phyloP scores from a whole-genome alignment of 768 basidiomycete species.

The Leccinum broughii region DNA sequence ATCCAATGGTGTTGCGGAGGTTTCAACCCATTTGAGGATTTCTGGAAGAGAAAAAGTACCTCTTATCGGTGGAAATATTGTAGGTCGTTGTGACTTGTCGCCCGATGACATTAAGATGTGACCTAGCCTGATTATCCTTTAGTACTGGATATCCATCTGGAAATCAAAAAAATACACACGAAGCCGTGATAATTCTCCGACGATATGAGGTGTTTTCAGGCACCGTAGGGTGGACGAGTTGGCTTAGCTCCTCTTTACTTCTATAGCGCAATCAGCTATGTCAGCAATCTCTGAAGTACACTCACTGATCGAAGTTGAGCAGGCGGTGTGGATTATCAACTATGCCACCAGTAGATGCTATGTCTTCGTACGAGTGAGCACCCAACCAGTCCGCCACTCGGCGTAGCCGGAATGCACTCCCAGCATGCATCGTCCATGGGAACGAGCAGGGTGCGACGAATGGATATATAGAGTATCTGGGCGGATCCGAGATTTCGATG shows the following conservation, averaged over 20 bases:
- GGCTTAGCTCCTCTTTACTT: slow-evolving; percentile 15
- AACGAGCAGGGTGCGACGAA: slow-evolving; percentile 52
- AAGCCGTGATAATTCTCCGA: slow-evolving; percentile 37
- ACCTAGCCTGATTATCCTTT: slow-evolving; percentile 46
- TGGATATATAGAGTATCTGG: slow-evolving; percentile 66
- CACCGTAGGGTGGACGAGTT: slow-evolving; percentile 10
- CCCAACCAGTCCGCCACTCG: slow-evolving; percentile 63
- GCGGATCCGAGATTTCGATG: slow-evolving; percentile 32
- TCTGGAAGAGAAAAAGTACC: slow-evolving; percentile 42
- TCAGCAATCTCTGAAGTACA: not conserved
- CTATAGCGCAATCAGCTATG: slow-evolving; percentile 19
- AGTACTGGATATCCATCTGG: slow-evolving; percentile 3
- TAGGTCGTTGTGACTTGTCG: slow-evolving; percentile 34
- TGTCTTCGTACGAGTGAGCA: slow-evolving; percentile 34
- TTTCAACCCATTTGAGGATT: slow-evolving; percentile 47
- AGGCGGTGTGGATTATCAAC: slow-evolving; percentile 36
- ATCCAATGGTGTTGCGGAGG: slow-evolving; percentile 32
- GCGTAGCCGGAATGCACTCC: slow-evolving; percentile 57
- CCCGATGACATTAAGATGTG: slow-evolving; percentile 54
- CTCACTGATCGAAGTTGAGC: slow-evolving; percentile 39
- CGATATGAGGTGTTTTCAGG: slow-evolving; percentile 2
- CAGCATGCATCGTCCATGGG: slow-evolving; percentile 47
- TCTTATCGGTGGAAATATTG: slow-evolving; percentile 49
- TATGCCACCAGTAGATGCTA: slow-evolving; percentile 40
- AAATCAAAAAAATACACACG: slow-evolving; percentile 30